Percentiles rank a stretch among this genome's conserved stretches.
phyloP scores from a whole-genome alignment of 1,284 basidiomycete genomes.

The Ustilago xerochloae region DNA sequence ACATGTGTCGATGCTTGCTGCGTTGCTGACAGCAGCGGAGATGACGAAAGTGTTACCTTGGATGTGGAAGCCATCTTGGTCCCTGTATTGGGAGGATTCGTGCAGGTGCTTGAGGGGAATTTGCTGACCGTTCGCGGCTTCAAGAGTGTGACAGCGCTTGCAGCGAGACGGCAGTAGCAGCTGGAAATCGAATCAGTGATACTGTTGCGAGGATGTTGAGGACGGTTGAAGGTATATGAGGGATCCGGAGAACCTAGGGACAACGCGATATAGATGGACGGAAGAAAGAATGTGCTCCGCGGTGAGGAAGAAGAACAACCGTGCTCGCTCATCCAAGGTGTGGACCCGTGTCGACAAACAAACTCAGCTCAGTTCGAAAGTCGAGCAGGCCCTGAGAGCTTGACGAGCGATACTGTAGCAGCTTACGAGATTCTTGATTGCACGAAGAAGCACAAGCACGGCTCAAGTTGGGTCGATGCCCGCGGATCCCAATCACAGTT shows the following conservation, averaged over 20 bases:
- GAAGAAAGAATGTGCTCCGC: slow-evolving; percentile 5
- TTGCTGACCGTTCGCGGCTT: too few relatives aligned
- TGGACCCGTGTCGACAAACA: slow-evolving; percentile 7
- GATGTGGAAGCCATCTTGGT: slow-evolving; percentile 43
- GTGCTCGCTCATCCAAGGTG: background rate
- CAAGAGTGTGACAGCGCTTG: too few relatives aligned
- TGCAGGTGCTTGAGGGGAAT: too few relatives aligned
- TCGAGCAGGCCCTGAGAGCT: too few relatives aligned
- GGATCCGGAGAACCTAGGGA: background rate
- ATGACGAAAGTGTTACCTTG: slow-evolving; percentile 23
- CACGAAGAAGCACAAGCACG: background rate
- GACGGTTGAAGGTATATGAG: background rate
- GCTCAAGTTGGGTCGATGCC: background rate
- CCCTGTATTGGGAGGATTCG: background rate
- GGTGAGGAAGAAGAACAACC: background rate
- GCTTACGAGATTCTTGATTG: slow-evolving; percentile 6
- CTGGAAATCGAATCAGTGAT: background rate
- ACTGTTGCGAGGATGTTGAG: background rate
- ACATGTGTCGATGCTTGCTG: slow-evolving; percentile 9
- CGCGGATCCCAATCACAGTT: slow-evolving; percentile 9
- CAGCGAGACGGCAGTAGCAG: background rate
- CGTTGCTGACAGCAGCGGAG: background rate
- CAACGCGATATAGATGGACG: background rate
- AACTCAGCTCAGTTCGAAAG: slow-evolving; percentile 13
- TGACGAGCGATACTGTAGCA: too few relatives aligned